Conservation (phyloP, 1,139 yeast species). For the Candida tunisiensis region DNA sequence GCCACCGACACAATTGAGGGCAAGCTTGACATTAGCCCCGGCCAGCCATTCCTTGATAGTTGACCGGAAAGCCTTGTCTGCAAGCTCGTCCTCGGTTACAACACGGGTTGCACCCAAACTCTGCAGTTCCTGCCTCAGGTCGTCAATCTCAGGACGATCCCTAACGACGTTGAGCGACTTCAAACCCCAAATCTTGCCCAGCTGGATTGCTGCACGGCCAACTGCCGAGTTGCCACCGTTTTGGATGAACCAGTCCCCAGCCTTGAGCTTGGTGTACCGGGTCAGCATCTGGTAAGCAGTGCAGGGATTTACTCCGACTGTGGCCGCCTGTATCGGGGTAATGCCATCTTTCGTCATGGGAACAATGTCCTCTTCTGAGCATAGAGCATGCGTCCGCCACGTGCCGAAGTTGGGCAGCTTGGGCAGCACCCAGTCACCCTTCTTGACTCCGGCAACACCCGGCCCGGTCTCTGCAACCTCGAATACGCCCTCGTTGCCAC, state of each 20-base stretch:
- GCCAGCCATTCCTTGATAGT: conserved; percentile 53
- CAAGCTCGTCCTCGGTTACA: conserved; percentile 73
- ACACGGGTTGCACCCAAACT: conserved; percentile 75
- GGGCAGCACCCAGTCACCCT: conserved; percentile 93
- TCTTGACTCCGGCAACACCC: conserved; percentile 24
- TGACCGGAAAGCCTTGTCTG: conserved; percentile 46
- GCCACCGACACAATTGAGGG: conserved; percentile 89
- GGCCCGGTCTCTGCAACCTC: conserved; percentile 64
- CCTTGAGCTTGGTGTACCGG: conserved; percentile 39
- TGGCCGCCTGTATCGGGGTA: conserved; percentile 49
- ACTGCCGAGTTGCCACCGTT: conserved; percentile 96
- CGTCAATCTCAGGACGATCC: conserved; percentile 60
- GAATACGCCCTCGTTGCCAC: conserved; percentile 90
- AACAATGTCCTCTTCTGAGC: conserved; percentile 30
- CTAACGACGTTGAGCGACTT: conserved; percentile 81
- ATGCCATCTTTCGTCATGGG: conserved; percentile 27
- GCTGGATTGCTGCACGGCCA: conserved; percentile 85
- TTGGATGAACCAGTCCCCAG: conserved; percentile 90
- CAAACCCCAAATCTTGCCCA: conserved; percentile 60
- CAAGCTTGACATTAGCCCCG: conserved; percentile 41
- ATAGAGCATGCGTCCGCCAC: conserved; percentile 72
- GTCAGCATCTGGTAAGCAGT: conserved; percentile 86
- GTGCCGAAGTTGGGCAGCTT: conserved; percentile 74
- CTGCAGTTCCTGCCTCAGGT: conserved; percentile 37
- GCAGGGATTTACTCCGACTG: conserved; percentile 79